phyloP scores from a whole-genome alignment of 1,284 basidiomycete species.

The Rhodotorula sp. region DNA sequence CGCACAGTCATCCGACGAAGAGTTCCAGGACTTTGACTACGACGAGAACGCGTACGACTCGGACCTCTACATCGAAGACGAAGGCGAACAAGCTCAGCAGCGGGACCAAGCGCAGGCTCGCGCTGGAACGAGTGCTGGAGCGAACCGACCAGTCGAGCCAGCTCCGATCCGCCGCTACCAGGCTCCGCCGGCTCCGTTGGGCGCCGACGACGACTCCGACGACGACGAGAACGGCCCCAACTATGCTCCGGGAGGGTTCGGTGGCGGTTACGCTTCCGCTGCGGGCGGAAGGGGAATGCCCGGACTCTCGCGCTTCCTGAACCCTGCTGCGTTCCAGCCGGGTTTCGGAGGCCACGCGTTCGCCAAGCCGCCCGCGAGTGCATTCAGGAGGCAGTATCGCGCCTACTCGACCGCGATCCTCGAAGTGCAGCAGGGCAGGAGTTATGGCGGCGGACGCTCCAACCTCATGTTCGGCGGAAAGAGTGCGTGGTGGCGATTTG shows the following conservation, averaged over 20 bases:
- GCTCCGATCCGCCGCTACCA: conserved; percentile 23
- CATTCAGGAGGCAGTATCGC: conserved; percentile 77
- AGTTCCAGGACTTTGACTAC: conserved; percentile 36
- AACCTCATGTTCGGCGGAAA: conserved; percentile 94
- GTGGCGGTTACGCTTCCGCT: conserved; percentile 13
- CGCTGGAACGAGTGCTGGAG: neutral
- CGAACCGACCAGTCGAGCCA: conserved; percentile 7
- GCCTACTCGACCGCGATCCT: conserved; percentile 47
- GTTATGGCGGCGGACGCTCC: conserved; percentile 47
- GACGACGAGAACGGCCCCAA: conserved; percentile 11
- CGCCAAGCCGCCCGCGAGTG: conserved; percentile 57
- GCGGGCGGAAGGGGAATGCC: neutral
- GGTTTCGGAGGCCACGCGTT: conserved; percentile 42
- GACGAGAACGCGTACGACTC: conserved; percentile 36
- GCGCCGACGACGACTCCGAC: conserved; percentile 3
- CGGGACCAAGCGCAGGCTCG: conserved; percentile 8
- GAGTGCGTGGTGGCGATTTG: conserved; percentile 62
- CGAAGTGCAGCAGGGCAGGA: conserved; percentile 45
- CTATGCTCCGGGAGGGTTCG: neutral
- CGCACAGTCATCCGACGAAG: conserved; percentile 26
- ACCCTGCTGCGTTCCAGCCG: conserved; percentile 39
- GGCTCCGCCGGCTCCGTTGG: conserved; percentile 20
- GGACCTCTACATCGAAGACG: conserved; percentile 38
- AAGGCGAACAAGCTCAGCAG: conserved; percentile 2
- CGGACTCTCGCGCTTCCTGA: conserved; percentile 27